Percentiles rank a stretch among this genome's conserved stretches.
Evolutionary conservation across 345 rosid species (phyloP).

Genomic region (Hibiscus syriacus): DNA sequence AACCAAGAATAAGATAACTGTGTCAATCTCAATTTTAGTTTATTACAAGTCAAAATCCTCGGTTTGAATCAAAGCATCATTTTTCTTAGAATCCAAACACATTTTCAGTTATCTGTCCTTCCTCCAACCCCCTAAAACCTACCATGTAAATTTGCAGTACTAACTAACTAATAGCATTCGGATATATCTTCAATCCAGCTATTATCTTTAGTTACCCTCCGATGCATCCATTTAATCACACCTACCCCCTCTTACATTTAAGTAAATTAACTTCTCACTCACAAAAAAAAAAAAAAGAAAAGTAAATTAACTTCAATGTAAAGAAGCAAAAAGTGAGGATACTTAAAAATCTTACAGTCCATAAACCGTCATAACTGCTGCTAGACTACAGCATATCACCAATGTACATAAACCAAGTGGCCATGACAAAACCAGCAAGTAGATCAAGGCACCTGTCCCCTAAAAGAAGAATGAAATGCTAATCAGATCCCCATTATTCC

Average conservation of each 20-base stretch:
- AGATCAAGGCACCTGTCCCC: constrained; percentile 85
- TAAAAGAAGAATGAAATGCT: constrained; percentile 27
- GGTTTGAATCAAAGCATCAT: background rate
- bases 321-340: constrained; percentile 12
- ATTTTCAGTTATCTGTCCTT: background rate
- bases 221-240: constrained; percentile 1
- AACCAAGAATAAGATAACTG: constrained; percentile 3
- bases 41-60: background rate
- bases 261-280: background rate
- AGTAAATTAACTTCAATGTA: background rate
- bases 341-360: constrained; percentile 56
- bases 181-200: background rate
- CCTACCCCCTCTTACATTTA: background rate
- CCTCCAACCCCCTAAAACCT: background rate
- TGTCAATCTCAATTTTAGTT: background rate
- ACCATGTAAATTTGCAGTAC: constrained; percentile 2
- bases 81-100: background rate
- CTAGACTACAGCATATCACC: constrained; percentile 63
- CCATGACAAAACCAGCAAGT: constrained; percentile 75
- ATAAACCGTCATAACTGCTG: constrained; percentile 66
- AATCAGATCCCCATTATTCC: constrained; percentile 15
- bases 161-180: background rate
- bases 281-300: too few relatives aligned
- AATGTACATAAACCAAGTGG: constrained; percentile 80
- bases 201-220: background rate